Evolutionary conservation across 345 rosid genomes (phyloP).

Genomic region (Angophora floribunda): DNA sequence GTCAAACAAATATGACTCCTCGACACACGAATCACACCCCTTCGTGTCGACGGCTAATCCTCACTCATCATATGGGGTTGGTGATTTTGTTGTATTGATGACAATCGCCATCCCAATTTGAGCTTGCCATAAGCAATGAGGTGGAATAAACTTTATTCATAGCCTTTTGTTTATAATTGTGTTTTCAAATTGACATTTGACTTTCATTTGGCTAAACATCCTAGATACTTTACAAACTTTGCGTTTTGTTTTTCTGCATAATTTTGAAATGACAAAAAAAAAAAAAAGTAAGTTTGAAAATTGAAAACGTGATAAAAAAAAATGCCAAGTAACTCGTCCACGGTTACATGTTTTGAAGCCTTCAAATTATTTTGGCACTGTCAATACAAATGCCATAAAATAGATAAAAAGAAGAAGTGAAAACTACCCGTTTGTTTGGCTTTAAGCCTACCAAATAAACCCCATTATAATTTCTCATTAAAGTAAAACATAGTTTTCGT

Average conservation of each 20-base stretch:
- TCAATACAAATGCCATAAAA: not conserved
- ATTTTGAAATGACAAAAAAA: not conserved
- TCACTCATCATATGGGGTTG: not conserved
- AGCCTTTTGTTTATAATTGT: not conserved
- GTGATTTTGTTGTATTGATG: not conserved
- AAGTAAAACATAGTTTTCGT: not conserved
- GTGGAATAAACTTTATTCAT: not conserved
- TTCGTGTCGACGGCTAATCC: fast-evolving
- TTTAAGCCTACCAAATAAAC: not conserved
- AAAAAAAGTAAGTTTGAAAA: not conserved
- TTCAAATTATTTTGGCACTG: not conserved
- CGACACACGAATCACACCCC: fast-evolving
- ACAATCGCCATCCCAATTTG: not conserved
- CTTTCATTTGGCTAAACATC: not conserved
- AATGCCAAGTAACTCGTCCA: not conserved
- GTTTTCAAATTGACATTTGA: not conserved
- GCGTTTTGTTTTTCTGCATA: not conserved
- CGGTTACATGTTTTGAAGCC: not conserved
- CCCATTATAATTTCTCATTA: not conserved
- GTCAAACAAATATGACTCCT: not conserved
- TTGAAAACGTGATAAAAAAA: not conserved
- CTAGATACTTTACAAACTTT: not conserved
- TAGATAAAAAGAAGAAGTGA: not conserved
- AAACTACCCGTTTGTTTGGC: not conserved
- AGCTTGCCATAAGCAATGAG: not conserved